Evolutionary conservation across 768 basidiomycete species (phyloP), one percentile per base, ranked within the genome.

Genomic region (Pleurotus giganteus): DNA sequence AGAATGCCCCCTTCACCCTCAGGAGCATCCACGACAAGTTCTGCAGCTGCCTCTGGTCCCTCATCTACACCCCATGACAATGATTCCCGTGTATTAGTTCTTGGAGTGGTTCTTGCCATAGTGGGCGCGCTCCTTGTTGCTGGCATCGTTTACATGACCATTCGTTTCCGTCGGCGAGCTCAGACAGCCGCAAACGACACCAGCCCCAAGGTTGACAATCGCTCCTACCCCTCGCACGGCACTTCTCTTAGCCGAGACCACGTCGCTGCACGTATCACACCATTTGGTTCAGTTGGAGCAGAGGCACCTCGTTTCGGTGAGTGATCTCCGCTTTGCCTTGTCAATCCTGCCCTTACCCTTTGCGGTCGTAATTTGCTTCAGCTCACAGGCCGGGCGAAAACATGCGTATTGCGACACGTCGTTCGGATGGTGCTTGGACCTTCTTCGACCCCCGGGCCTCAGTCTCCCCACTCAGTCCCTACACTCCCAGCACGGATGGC

Each of bases 351-450:
- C 57, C 7, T 59, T 28, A 28, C 15, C 31, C 4, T 31, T 36
- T 17, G 34, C 15, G 29, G 1, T 31, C 3, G 17, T 7, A 54
- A 44, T 28, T 4, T 15, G 26, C 8, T 37, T 24, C 27, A 84
- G 83, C 72, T 31, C 80, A 80, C 59, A 74, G 65, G 17, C 81
- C 82, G 0, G 82, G 82, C 11, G 64, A 70, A 54, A 77, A 79
- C 63, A 84, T 85, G 83, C 82, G 82, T 19, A 77, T 83, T 34
- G 82, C 82, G 1, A 65, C 70, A 39, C 75, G 81, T 44, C 71
- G 77, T 39, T 67, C 75, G 7, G 80, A 83, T 57, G 82, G 83
- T 19, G 77, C 74, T 50, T 85, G 82, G 83, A 71, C 77, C 42
- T 83, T 84, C 58, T 66, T 73, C 12, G 72, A 77, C 39, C 71